Conservation (phyloP, 371 early-diverging fungal genomes). For the Rhizopus arrhizus region DNA sequence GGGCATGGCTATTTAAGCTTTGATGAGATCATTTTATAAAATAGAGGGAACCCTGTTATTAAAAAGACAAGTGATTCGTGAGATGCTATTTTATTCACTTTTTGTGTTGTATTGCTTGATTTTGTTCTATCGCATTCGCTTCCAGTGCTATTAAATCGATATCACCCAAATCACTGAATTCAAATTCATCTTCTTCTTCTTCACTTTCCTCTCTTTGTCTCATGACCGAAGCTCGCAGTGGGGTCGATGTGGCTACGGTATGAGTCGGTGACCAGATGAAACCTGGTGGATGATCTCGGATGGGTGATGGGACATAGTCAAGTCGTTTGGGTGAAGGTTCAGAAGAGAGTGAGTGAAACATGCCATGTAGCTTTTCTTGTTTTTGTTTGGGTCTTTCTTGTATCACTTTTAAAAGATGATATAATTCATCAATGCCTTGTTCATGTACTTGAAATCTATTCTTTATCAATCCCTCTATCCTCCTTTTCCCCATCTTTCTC, state of each 20-base stretch:
- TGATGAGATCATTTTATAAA: no score
- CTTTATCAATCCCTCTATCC: not conserved
- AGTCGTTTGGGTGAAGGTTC: constrained; percentile 19
- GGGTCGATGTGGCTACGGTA: constrained; percentile 24
- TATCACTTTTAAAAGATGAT: constrained; percentile 12
- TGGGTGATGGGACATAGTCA: constrained; percentile 16
- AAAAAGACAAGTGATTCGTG: no score
- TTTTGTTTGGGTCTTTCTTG: constrained; percentile 11
- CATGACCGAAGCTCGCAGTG: constrained; percentile 10
- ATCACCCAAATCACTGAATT: constrained; percentile 7
- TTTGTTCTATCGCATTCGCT: not conserved
- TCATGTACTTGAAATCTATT: constrained; percentile 10
- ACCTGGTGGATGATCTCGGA: not conserved
- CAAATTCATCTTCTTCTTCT: constrained; percentile 20
- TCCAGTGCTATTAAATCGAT: constrained; percentile 4
- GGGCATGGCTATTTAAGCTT: no score
- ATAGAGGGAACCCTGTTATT: no score
- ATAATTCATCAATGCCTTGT: constrained; percentile 11
- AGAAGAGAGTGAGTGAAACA: constrained; percentile 24
- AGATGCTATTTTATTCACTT: no score
- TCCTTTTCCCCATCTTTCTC: not conserved
- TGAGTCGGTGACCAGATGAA: constrained; percentile 28
- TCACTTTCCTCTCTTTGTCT: constrained; percentile 1
- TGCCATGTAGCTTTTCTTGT: not conserved
- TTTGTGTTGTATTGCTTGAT: no score